Evolutionary conservation across 2,329 filamentous ascomycete genomes (phyloP), one percentile per base, ranked within the genome.

Genomic region (Fusarium sp.): DNA sequence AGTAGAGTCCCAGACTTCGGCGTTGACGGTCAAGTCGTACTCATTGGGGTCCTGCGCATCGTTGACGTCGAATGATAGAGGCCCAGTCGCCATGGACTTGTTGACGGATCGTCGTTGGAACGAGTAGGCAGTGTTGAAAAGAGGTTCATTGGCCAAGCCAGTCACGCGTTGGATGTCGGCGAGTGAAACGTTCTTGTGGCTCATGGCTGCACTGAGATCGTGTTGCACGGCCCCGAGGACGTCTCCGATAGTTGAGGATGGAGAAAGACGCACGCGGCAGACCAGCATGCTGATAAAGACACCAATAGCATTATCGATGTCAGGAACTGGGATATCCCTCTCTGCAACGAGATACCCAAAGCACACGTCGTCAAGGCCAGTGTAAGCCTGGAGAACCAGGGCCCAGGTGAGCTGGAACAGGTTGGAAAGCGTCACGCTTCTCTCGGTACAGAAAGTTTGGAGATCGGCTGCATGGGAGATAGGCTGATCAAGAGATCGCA

Each of bases 121-220:
- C 0, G 68, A 71, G 28, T 71, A 71, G 24, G 67, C 69, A 12
- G 71, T 71, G 42, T 69, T 69, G 32, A 69, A 69, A 6, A 67
- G 66, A 9, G 62, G 43, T 5, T 67, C 53, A 10, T 57, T 69
- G 7, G 43, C 38, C 7, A 17, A 20, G 4, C 43, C 53, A 20
- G 20, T 24, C 1, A 19, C 28, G 21, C 54, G 57, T 5, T 69
- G 54, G 1, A 69, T 36, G 19, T 39, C 45, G 7, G 66, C 54
- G 8, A 69, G 57, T 2, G 67, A 62, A 9, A 49, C 28, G 1
- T 62, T 59, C 40, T 48, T 57, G n/a, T 69, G 12, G 2, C 44
- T 56, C 39, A 70, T 68, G 1, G 59, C 56, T 7, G 36, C 8
- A 1, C 30, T 36, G 7, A 62, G 36, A 19, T 65, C 56, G 2